Evolutionary conservation across 148 eudicot genomes (phyloP).

Genomic region (Chenopodium suecicum): DNA sequence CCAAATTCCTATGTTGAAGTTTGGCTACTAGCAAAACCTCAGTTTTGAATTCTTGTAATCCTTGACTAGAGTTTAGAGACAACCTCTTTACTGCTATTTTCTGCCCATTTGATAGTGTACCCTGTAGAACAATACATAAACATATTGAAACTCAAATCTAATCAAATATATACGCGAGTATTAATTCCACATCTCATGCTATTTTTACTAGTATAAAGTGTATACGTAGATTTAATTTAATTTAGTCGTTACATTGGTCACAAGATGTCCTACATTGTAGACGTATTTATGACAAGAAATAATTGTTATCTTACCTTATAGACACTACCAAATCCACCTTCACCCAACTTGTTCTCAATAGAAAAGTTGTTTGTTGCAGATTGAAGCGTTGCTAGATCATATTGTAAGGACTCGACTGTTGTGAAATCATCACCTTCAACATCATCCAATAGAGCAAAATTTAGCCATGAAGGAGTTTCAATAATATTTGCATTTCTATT

Average conservation of each 20-base stretch:
- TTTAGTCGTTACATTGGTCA: no score
- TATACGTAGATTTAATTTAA: no score
- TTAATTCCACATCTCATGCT: no score
- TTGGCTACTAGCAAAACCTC: slow-evolving; percentile 34
- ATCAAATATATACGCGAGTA: no score
- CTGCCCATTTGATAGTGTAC: slow-evolving; percentile 21
- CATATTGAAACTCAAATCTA: not conserved
- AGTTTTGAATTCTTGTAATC: slow-evolving; percentile 28
- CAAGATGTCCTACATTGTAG: no score
- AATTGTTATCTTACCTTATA: slow-evolving; percentile 19
- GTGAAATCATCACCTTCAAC: slow-evolving; percentile 14
- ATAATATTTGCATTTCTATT: not conserved
- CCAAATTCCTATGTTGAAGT: slow-evolving; percentile 35
- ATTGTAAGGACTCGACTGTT: slow-evolving; percentile 19
- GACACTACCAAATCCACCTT: slow-evolving; percentile 34
- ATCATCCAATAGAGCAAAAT: not conserved
- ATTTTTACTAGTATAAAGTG: no score
- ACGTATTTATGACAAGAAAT: no score
- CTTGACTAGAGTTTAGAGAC: slow-evolving; percentile 19
- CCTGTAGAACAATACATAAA: not conserved
- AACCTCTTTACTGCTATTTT: slow-evolving; percentile 30
- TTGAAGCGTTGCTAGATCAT: slow-evolving; percentile 23
- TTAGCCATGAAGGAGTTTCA: not conserved
- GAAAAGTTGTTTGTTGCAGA: slow-evolving; percentile 25
- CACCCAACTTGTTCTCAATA: slow-evolving; percentile 22